Conservation (phyloP, 495 filamentous ascomycete genomes). For the Xylaria venustula region DNA sequence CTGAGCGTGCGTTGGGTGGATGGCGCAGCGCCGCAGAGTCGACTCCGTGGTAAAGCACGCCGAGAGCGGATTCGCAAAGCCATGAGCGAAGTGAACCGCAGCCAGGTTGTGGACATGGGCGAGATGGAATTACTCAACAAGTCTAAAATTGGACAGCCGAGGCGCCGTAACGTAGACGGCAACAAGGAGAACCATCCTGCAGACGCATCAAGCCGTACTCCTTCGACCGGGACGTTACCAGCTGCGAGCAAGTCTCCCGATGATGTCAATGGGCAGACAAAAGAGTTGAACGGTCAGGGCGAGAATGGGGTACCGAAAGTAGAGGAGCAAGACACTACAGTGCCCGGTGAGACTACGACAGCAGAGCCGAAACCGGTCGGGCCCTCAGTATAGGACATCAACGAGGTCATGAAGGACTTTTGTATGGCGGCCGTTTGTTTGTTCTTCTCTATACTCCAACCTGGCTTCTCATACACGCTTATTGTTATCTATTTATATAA, state of each 20-base stretch:
- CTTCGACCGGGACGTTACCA: background rate
- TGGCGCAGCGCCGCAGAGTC: constrained; percentile 61
- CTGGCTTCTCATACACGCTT: too few species aligned
- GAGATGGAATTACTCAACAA: constrained; percentile 23
- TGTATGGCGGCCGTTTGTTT: too few species aligned
- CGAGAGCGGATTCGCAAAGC: constrained; percentile 50
- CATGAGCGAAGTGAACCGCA: constrained; percentile 37
- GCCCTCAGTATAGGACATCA: background rate
- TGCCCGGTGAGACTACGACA: background rate
- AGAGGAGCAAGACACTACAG: background rate
- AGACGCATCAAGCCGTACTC: background rate
- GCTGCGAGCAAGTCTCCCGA: constrained; percentile 15
- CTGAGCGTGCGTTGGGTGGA: constrained; percentile 73
- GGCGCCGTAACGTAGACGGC: constrained; percentile 28
- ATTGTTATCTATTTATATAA: too few species aligned
- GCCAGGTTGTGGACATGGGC: constrained; percentile 29
- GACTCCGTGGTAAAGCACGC: constrained; percentile 45
- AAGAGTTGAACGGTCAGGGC: constrained; percentile 16
- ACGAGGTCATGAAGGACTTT: too few species aligned
- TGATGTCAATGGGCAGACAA: constrained; percentile 3
- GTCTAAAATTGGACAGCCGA: constrained; percentile 8
- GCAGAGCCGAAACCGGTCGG: background rate
- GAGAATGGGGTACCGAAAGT: background rate
- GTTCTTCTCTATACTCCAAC: background rate
- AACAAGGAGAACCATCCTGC: constrained; percentile 44